A percentile compares a stretch with the other conserved stretches of the same genome.
phyloP scores from a whole-genome alignment of 176 grass and related monocot genomes.

The Hsuehochloa calcarea region DNA sequence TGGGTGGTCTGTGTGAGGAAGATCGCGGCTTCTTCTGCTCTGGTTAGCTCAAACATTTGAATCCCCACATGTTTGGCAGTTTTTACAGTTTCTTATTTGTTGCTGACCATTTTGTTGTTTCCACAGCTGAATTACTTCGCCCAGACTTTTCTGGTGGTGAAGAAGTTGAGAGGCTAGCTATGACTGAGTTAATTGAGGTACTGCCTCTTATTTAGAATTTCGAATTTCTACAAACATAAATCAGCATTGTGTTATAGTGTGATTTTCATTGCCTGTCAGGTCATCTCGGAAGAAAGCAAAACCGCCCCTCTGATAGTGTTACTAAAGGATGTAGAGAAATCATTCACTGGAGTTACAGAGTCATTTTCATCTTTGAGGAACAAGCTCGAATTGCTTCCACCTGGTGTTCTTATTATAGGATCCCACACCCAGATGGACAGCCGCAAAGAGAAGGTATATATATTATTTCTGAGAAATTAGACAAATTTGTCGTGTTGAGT shows the following conservation, averaged over 20 bases:
- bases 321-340: constrained; percentile 96
- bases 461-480: constrained; percentile 18
- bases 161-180: constrained; percentile 86
- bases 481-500: constrained; percentile 1
- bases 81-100: constrained; percentile 33
- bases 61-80: constrained; percentile 4
- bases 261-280: constrained; percentile 50
- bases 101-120: constrained; percentile 29
- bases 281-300: constrained; percentile 92
- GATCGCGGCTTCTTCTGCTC: constrained; percentile 97
- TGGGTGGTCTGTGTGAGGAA: constrained; percentile 95
- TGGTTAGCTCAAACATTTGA: constrained; percentile 54
- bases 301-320: constrained; percentile 82
- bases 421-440: constrained; percentile 89
- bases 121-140: constrained; percentile 72
- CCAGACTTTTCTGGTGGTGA: constrained; percentile 56
- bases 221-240: neutral
- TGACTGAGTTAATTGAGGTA: constrained; percentile 87
- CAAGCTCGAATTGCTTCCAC: constrained; percentile 74
- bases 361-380: constrained; percentile 71
- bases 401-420: constrained; percentile 89
- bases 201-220: neutral
- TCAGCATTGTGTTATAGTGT: constrained; percentile 17
- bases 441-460: constrained; percentile 97
- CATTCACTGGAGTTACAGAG: constrained; percentile 79